Base-by-base conservation (phyloP, 352 stramenopile genomes). In the Globisporangium nunn region DNA sequence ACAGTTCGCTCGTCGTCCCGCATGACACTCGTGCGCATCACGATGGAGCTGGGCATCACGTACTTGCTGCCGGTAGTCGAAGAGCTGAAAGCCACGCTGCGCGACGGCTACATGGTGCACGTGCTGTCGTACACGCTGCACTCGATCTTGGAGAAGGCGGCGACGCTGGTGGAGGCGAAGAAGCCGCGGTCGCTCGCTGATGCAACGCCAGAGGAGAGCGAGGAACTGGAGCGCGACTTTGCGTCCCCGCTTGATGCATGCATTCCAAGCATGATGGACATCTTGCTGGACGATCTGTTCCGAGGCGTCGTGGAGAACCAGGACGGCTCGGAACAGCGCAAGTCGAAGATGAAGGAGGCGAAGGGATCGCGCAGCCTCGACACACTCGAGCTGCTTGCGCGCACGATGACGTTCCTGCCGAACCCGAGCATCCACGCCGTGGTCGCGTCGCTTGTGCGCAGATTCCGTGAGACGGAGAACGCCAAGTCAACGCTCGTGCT, bases 1-100 rank as follows among this genome's bases (percentile, higher is more conserved):
- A 85, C 87, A 59, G 76, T 97, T 17, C 85, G 97, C 50, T 80
- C 96, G 50, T 88, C 93, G 40, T 93, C 96, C 8, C 85, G 96
- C 37, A 81, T 82, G 14, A 98, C 96, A 23, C 80, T 99, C 10
- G 88, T 97, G 43, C 95, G 96, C 67, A 98, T 99, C 60, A 90
- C 90, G 31, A 75, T 88, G 40, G 87, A 95, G 41, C 77, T 99
- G 50, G 88, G 87, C 12, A 74, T 86, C 11, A 66, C 67, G 39
- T 96, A 95, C 62, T 68, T 98, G 35, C 56, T 85, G n/a, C 81
- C 84, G 5, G 83, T 96, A 48, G 79, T 96, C 0, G 67, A 90
- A 31, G 84, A 96, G 63, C 78, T 96, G 41, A 80, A 85, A 11
- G 81, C 92, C 52, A 89, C 84, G 40, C 68, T 96, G 8, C 75